phyloP scores from a whole-genome alignment of 1,139 yeast species.

The Magnusiomyces paraingens region DNA sequence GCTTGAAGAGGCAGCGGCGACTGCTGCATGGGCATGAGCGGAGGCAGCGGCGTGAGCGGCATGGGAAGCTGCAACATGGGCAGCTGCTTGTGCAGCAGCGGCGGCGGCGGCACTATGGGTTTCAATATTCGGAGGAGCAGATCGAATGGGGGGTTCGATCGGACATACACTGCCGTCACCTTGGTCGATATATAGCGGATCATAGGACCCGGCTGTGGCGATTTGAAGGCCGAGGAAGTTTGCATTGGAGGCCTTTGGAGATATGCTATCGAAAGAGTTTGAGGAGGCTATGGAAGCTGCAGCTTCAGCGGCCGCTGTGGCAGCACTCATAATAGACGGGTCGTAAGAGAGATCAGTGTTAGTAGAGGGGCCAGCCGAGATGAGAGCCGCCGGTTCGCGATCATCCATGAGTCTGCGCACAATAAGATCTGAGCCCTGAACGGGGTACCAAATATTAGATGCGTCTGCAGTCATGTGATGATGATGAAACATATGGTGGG shows the following conservation, averaged over 20 bases:
- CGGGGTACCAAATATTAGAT: constrained; percentile 1
- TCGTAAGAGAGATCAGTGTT: too few species aligned
- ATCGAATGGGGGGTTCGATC: not conserved
- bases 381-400: not conserved
- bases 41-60: too few species aligned
- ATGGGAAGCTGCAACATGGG: too few species aligned
- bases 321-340: not conserved
- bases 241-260: not conserved
- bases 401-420: constrained; percentile 5
- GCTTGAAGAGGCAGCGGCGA: not conserved
- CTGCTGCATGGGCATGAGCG: too few species aligned
- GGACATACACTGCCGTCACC: not conserved
- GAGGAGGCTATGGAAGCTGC: not conserved
- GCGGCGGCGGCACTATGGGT: not conserved
- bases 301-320: not conserved
- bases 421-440: constrained; percentile 6
- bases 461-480: constrained; percentile 1
- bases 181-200: constrained; percentile 1
- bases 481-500: not conserved
- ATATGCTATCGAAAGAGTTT: not conserved
- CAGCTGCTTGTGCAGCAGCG: too few species aligned
- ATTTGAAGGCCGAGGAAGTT: not conserved
- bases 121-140: not conserved
- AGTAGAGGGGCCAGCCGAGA: not conserved
- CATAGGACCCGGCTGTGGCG: not conserved